Percentiles rank a stretch among this genome's conserved stretches.
phyloP scores from a whole-genome alignment of 2,329 filamentous ascomycete genomes.

The Ceratocystis destructans region DNA sequence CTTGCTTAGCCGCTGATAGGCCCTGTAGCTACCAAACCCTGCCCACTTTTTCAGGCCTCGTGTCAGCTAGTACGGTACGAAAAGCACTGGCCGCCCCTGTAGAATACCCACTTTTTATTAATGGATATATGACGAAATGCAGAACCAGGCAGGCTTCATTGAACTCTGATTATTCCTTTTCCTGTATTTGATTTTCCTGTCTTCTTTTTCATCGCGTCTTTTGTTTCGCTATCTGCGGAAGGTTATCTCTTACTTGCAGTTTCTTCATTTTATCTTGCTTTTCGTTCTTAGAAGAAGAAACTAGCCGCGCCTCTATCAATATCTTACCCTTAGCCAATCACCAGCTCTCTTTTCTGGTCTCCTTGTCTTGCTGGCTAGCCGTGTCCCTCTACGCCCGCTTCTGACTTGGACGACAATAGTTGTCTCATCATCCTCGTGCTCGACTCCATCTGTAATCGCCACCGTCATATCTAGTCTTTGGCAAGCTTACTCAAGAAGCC shows the following conservation, averaged over 20 bases:
- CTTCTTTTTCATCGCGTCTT: neutral
- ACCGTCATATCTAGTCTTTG: neutral
- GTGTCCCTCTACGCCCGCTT: neutral
- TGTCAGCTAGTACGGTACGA: no score
- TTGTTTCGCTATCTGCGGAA: neutral
- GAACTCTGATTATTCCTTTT: neutral
- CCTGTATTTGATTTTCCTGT: neutral
- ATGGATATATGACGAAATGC: constrained; percentile 7
- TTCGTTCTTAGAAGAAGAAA: neutral
- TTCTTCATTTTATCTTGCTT: constrained; percentile 1
- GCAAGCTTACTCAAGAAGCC: neutral
- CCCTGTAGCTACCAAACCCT: neutral
- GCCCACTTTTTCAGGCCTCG: neutral
- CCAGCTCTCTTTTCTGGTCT: neutral
- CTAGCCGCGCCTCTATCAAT: neutral
- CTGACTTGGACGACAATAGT: neutral
- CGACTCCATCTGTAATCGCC: neutral
- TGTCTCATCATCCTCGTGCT: neutral
- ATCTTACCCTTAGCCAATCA: neutral
- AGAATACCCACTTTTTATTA: constrained; percentile 1
- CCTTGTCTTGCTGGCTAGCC: neutral
- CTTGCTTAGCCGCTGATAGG: neutral
- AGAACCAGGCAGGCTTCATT: neutral
- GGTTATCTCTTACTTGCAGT: neutral
- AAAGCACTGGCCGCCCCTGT: neutral